A percentile compares a stretch with the other conserved stretches of the same genome.
These are phyloP conservation scores for Scheffersomyces titani DNA, from an alignment of 1,139 yeast species.

Conservation along the genomic window DNA sequence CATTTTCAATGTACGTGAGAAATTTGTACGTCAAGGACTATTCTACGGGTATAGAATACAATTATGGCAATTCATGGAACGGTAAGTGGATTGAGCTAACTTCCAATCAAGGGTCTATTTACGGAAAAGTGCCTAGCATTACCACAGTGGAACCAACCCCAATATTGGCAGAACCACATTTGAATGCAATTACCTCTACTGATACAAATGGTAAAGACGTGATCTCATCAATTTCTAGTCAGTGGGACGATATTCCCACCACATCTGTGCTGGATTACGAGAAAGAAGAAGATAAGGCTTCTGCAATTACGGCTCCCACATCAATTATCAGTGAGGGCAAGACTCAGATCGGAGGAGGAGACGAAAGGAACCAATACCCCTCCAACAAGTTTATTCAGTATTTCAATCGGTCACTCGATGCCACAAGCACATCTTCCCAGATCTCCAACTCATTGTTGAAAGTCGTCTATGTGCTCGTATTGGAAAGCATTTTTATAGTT, in stretches of 20 bases:
- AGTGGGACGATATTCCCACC: background rate
- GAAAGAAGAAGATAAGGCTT: background rate
- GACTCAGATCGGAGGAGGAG: background rate
- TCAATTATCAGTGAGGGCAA: background rate
- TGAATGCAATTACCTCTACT: background rate
- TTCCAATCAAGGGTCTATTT: background rate
- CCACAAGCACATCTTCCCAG: background rate
- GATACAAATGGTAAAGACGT: background rate
- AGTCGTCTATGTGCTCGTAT: background rate
- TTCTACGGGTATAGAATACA: conserved; percentile 33
- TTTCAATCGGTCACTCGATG: background rate
- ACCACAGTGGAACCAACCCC: background rate
- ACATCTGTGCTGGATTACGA: background rate
- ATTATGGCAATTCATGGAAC: conserved; percentile 25
- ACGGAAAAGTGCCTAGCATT: background rate
- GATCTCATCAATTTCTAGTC: background rate
- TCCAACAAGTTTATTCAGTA: background rate
- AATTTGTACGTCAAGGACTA: conserved; percentile 34
- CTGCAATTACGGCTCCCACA: background rate
- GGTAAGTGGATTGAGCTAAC: conserved; percentile 9
- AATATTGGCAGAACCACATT: background rate
- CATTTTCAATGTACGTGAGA: conserved; percentile 34
- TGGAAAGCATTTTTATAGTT: background rate
- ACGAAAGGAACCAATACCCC: background rate
- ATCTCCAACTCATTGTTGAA: background rate